Evolutionary conservation across 805 yeast genomes (phyloP), one percentile per base, ranked within the genome.

Genomic region (Ogataea polymorpha): DNA sequence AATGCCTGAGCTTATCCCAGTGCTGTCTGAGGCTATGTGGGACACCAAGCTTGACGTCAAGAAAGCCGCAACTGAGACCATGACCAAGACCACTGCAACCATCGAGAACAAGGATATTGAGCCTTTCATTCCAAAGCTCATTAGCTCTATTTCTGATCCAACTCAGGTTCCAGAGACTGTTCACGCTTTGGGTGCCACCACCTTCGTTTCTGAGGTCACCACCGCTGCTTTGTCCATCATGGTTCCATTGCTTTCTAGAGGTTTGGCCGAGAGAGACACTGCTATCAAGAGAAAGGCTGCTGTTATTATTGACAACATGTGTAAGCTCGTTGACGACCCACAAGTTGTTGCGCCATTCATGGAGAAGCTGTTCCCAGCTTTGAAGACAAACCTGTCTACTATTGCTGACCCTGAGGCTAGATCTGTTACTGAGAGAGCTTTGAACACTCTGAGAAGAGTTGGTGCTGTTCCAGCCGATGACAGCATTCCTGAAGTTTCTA

Each of bases 321-420:
- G 99, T 86, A 93, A 93, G 77, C 87, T 93, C 74, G 99, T 93
- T 77, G 99, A 93, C 70, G 99, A 93, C 71, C 99, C 99, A 61
- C 98, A 93, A 78, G 95, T 93, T 67, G 96, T 93, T 74, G 99
- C 98, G 79, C 99, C 99, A 58, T 93, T 93, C 87, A 77, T 93
- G 84, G 76, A 78, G 74, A 86, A 84, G 68, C 82, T 93, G 65
- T 85, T 88, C 79, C 99, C 99, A 69, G 86, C 96, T 65, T 79
- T 93, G 73, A 87, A 87, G 82, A 71, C 82, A 68, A 93, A 93
- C 86, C 81, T 83, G 77, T 74, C 86, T 66, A 88, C 86, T 77
- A 90, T 93, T 75, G 99, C 99, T 72, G 99, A 93, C 75, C 99
- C 99, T 70, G 99, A 93, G 79, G 99, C 99, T 59, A 91, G 99